Base-by-base conservation (phyloP, 2,329 filamentous ascomycete species). In the Orbilia brochopaga region DNA sequence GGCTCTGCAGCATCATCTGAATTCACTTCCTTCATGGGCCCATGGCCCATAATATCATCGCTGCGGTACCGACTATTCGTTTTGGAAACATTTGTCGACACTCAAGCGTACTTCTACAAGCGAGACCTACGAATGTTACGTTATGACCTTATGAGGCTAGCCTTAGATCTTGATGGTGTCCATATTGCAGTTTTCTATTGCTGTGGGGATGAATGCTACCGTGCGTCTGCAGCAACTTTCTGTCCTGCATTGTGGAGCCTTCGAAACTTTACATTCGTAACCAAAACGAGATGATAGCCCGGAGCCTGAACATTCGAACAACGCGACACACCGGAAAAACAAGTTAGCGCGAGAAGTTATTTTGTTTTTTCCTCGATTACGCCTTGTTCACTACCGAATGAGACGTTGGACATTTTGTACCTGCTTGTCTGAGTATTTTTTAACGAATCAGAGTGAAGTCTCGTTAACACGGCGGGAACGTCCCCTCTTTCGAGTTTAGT, bases 201-300 rank as follows among this genome's bases (percentile, higher is more conserved):
- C 35, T 59, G 66, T 70, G 66, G 66, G 42, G 54, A 48, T 23
- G 21, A 48, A 58, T 69, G 32, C 57, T 61, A 62, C 56, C 66
- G 46, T 48, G n/a, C 57, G 59, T 48, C 51, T 63, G 54, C 59
- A 63, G 51, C 44, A 15, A 5, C n/a, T 48, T 19, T 54, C 17
- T 54, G 23, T 53, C 40, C 35, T 64, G 59, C 54, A 70, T 56
- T 48, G 66, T 70, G 66, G 58, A 64, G 40, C 27, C 65, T 44
- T 62, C 60, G 19, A 54, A 37, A 30, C 37, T 59, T 58, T 30
- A 48, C 44, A 17, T 48, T 54, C 55, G 46, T 50, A 51, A 51
- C 66, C 53, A 62, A 24, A 58, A 51, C 32, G 53, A 52, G 48
- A 8, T 3, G 3, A 19, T 19, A 11, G 59, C 50, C 59, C 37